phyloP scores from a whole-genome alignment of 257 asterid species.

The Nemophila menziesii region DNA sequence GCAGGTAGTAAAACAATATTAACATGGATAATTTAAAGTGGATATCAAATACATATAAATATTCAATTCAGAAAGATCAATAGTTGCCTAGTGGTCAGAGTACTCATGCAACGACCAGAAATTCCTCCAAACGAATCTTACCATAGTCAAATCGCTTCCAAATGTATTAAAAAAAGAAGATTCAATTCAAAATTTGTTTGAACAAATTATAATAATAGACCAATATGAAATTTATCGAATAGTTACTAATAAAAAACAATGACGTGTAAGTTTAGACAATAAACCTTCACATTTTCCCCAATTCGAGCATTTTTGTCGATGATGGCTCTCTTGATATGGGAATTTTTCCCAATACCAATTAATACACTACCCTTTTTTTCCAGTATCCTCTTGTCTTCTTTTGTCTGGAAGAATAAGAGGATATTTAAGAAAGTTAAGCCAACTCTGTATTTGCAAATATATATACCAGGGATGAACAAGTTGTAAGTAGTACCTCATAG shows the following conservation, averaged over 20 bases:
- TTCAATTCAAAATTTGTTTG: too few species aligned
- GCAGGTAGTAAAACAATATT: not conserved
- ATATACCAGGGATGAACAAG: not conserved
- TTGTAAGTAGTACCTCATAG: constrained; percentile 53
- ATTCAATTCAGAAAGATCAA: not conserved
- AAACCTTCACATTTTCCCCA: constrained; percentile 74
- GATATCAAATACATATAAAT: constrained; percentile 1
- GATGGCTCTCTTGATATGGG: too few species aligned
- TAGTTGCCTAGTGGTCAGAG: too few species aligned
- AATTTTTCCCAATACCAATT: constrained; percentile 76
- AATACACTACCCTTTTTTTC: constrained; percentile 73
- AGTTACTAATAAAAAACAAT: not conserved
- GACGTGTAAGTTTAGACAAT: not conserved
- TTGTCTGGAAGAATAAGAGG: constrained; percentile 41
- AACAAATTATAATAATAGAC: too few species aligned
- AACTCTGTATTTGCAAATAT: constrained; percentile 4
- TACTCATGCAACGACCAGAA: too few species aligned
- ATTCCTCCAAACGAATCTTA: too few species aligned
- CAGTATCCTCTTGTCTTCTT: constrained; percentile 55
- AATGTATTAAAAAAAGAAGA: too few species aligned
- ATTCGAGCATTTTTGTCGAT: constrained; percentile 91
- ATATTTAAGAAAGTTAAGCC: constrained; percentile 1
- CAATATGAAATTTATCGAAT: not conserved
- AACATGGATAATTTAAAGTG: not conserved
- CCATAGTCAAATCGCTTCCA: too few species aligned